These are phyloP conservation scores for Ophiostoma piceae DNA, from an alignment of 2,329 filamentous ascomycete genomes.

Conservation along the genomic window DNA sequence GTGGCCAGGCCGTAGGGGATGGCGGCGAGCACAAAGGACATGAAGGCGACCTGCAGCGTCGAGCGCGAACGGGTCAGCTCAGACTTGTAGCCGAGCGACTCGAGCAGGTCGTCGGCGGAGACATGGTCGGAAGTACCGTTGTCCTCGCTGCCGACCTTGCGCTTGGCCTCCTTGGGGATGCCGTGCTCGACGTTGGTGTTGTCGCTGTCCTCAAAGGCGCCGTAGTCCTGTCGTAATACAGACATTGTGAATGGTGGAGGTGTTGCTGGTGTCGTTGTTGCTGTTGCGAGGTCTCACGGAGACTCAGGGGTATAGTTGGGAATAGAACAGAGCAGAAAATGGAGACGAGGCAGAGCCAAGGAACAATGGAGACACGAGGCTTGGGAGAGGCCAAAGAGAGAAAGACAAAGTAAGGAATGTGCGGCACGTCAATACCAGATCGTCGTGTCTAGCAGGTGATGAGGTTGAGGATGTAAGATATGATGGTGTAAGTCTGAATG, in stretches of 20 bases:
- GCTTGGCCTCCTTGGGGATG: constrained; percentile 7
- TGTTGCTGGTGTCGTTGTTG: neutral
- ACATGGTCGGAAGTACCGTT: neutral
- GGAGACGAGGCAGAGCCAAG: constrained; percentile 5
- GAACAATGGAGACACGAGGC: neutral
- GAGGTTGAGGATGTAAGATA: neutral
- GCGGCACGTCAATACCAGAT: constrained; percentile 15
- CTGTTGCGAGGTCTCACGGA: neutral
- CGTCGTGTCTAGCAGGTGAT: neutral
- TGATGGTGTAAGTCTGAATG: neutral
- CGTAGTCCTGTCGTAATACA: constrained; percentile 16
- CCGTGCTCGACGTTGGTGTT: neutral
- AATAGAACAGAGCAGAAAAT: too few relatives aligned
- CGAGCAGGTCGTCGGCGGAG: constrained; percentile 15
- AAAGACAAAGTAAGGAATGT: constrained; percentile 3
- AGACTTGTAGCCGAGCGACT: constrained; percentile 11
- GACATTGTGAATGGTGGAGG: neutral
- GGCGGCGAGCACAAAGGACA: constrained; percentile 12
- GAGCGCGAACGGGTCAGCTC: constrained; percentile 13
- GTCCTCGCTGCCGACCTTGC: constrained; percentile 13
- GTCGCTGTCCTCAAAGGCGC: constrained; percentile 7
- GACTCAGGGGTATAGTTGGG: neutral
- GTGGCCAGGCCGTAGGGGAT: constrained; percentile 15
- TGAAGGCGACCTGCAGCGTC: constrained; percentile 14
- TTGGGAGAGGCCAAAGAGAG: neutral